Evolutionary conservation across 2,329 filamentous ascomycete genomes (phyloP).

Genomic region (Hymenoscyphus fraxineus): DNA sequence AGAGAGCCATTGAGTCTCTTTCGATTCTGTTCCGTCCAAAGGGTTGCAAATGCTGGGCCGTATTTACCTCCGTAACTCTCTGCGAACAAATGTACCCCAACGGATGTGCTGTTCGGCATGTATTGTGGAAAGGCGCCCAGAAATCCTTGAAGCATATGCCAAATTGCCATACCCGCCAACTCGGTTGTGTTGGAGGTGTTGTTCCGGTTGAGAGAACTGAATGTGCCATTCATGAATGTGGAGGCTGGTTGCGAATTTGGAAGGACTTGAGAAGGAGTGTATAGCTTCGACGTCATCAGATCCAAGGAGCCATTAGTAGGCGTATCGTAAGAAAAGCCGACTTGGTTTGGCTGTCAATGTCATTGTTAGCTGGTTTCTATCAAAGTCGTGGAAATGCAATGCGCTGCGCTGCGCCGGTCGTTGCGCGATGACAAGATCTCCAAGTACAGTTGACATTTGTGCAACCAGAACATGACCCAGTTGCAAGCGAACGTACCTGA

Average conservation of each 20-base stretch:
- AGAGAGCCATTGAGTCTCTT: constrained; percentile 48
- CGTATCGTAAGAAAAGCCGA: constrained; percentile 65
- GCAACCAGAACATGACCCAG: constrained; percentile 8
- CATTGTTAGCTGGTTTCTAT: not conserved
- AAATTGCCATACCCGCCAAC: constrained; percentile 52
- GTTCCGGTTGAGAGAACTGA: constrained; percentile 49
- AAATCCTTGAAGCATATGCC: constrained; percentile 58
- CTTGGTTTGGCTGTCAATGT: constrained; percentile 58
- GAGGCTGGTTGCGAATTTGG: constrained; percentile 31
- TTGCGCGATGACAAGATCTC: not conserved
- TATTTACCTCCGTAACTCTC: constrained; percentile 71
- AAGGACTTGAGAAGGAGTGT: constrained; percentile 37
- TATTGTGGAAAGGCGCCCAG: constrained; percentile 56
- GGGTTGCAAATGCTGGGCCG: constrained; percentile 59
- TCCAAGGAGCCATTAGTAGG: constrained; percentile 58
- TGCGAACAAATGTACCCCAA: constrained; percentile 62
- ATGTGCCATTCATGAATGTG: constrained; percentile 59
- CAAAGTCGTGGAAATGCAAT: not conserved
- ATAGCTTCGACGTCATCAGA: constrained; percentile 41
- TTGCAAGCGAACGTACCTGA: constrained; percentile 39
- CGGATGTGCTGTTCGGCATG: constrained; percentile 47
- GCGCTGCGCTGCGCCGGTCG: too few relatives aligned
- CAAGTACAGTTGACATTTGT: not conserved
- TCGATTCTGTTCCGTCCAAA: constrained; percentile 59
- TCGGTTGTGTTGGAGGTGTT: constrained; percentile 46